phyloP scores from a whole-genome alignment of 495 filamentous ascomycete species.

The Penicillium alfredii region DNA sequence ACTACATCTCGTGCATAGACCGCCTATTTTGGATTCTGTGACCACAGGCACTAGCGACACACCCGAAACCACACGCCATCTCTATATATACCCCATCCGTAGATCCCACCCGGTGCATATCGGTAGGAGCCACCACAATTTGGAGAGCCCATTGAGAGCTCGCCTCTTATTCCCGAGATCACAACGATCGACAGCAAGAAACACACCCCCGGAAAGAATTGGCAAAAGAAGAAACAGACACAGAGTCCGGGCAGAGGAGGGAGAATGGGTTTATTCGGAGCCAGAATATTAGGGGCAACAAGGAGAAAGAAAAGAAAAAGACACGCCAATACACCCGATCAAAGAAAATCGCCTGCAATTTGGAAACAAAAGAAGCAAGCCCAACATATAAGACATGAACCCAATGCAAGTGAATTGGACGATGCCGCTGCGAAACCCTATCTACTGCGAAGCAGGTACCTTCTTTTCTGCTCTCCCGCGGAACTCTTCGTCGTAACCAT shows the following conservation, averaged over 20 bases:
- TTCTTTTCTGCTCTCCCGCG: conserved; percentile 20
- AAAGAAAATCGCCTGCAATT: conserved; percentile 23
- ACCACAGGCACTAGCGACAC: too few species aligned
- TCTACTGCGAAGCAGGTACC: conserved; percentile 9
- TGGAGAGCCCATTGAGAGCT: too few species aligned
- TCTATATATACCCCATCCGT: too few species aligned
- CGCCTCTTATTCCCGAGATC: too few species aligned
- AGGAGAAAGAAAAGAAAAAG: background rate
- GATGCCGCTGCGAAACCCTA: conserved; percentile 8
- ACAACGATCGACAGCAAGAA: background rate
- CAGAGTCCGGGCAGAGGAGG: background rate
- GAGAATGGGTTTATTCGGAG: background rate
- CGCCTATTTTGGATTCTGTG: too few species aligned
- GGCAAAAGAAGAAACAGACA: background rate
- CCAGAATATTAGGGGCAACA: background rate
- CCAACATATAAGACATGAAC: conserved; percentile 24
- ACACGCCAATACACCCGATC: conserved; percentile 17
- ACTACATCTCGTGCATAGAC: too few species aligned
- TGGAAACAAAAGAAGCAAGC: conserved; percentile 6
- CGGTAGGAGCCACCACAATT: too few species aligned
- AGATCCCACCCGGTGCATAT: too few species aligned
- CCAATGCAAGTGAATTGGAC: conserved; percentile 19
- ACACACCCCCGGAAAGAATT: background rate
- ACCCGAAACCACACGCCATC: too few species aligned
- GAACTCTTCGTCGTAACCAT: conserved; percentile 24